Base-by-base conservation (phyloP, 768 basidiomycete species). In the Tulasnella sp. region DNA sequence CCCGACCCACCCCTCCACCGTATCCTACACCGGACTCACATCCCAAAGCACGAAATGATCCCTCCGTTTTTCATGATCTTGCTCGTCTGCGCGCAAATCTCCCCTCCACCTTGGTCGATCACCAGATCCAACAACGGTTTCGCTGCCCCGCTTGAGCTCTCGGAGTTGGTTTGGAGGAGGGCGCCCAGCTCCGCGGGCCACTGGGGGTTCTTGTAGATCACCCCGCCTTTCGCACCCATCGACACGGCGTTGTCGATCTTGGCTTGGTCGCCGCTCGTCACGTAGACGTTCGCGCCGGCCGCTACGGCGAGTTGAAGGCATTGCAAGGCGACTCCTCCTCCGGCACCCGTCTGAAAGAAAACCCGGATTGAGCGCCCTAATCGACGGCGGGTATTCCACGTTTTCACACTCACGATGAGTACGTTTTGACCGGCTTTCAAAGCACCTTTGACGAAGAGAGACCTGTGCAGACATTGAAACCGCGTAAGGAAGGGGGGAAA, bases 261-360 rank as follows among this genome's bases (percentile, higher is more conserved):
- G 9, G 86, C 85, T 34, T 83, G 81, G 62, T 79, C 86, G 9
- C 90, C 85, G 74, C 90, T 91, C 4, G 93, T 91, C 29, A 94
- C 91, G 78, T 88, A 94, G n/a, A 94, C 91, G 39, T 85, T 85
- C 0, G 90, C 89, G 35, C 92, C 90, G 69, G 84, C 84, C 0
- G 90, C 91, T 3, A 92, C 76, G 77, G 88, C 90, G 9, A 94
- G 79, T 78, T 95, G 92, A 73, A 94, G 79, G 0, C 90, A 88
- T 44, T 87, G 76, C 35, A 94, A 82, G 0, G 93, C 93, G 42
- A 95, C 93, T 14, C 93, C 92, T 22, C 92, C 92, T 29, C 92
- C 91, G 59, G 90, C 86, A 19, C 91, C 91, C 0, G 90, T 91
- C 75, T 75, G 52, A 4, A 52, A 1, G 26, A 5, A 22, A 6